Base-by-base conservation (phyloP, 2,329 filamentous ascomycete species). In the Alternaria conjuncta region DNA sequence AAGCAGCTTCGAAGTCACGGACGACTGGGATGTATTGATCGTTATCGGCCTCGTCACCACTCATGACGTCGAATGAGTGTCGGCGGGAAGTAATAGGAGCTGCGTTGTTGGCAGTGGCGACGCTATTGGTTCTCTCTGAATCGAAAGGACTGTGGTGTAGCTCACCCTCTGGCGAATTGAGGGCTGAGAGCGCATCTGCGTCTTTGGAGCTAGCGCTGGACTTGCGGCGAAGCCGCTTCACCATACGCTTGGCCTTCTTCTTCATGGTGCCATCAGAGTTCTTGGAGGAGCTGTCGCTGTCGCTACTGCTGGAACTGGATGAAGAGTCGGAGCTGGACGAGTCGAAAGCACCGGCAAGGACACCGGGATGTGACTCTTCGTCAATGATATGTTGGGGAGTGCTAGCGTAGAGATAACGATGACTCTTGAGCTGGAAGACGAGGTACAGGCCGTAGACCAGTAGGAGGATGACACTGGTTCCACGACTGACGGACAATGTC, bases 301-400 rank as follows among this genome's bases (percentile, higher is more conserved):
- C 92, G 13, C 75, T 77, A 58, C 75, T 75, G 65, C 76, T 80
- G 7, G 78, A 80, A 41, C 76, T 77, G 18, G 78, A 81, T 6
- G 80, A 82, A 9, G 88, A 89, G 56, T 78, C 77, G 9, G 86
- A 86, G 57, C 82, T 84, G 3, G 90, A 92, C 0, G 89, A 89
- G 67, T 96, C 92, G 74, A 97, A 86, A 81, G 95, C 92, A 30
- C 92, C 91, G 18, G 92, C 91, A 12, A 94, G 86, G 1, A 96
- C 90, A 67, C 94, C 94, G 21, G 94, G 94, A 49, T 93, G 91
- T 0, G 93, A 90, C 78, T 97, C 94, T 73, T 96, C 93, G 71
- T 97, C 94, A 67, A 97, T 96, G 64, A 96, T 91, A 71, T 94
- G 90, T 81, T 97, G 94, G 10, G 94, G 94, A 6, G 92, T 97